Base-by-base conservation (phyloP, 805 yeast genomes). In the Isabelozyma pseudorhagii region DNA sequence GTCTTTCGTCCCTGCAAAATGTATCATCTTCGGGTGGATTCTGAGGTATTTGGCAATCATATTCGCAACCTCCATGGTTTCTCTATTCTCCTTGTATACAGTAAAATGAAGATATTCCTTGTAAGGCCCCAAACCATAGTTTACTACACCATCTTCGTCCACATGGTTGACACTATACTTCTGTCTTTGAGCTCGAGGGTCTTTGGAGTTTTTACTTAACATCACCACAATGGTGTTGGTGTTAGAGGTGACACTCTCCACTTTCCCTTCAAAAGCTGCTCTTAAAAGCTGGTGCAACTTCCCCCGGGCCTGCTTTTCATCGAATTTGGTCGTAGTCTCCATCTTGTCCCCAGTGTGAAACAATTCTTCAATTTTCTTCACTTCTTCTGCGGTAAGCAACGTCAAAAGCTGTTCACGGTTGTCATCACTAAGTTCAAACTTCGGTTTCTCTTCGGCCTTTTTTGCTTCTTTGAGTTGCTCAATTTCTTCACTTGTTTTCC, bases 1-100 rank as follows among this genome's bases (percentile, higher is more conserved):
- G 66, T 94, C 99, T 61, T 94, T 94, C 2, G 99, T 96, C 18
- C 99, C 99, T 0, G 97, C 96, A 66, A 84, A 90, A 46, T 89
- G 78, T 36, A 94, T 77, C 40, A 74, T 63, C 54, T 84, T 86
- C 5, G 85, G 74, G n/a, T 92, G 93, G 17, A 87, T 70, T 53
- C 90, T 80, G 54, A 94, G 72, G 52, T 89, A 79, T 62, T 86
- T 86, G 45, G 92, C 74, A 45, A 94, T 71, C 27, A 87, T 68
- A 15, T 83, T 79, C 1, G 94, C 94, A 11, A 89, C 94, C 69
- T 94, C 97, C 97, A 94, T 89, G 0, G 99, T 92, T 58, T 94
- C 99, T 64, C 92, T 88, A 70, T 94, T 94, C 63, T 94, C 97
- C 66, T 94, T 94, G 73, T 89, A 91, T 27, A 94, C 72, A 10